These are phyloP conservation scores for Anthracocystis walkeri DNA, from an alignment of 1,284 basidiomycete species.

Conservation along the genomic window DNA sequence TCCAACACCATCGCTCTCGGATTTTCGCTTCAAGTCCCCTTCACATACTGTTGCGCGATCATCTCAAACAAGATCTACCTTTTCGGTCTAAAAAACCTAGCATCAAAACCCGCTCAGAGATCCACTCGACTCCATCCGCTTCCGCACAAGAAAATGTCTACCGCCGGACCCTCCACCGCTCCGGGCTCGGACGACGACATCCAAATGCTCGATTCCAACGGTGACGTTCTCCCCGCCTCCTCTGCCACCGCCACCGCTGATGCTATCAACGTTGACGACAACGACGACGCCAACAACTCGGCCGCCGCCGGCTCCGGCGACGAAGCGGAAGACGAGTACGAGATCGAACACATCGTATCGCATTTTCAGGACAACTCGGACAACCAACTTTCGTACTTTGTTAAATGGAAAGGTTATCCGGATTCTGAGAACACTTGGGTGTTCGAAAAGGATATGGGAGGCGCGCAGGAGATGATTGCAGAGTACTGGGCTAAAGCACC, in stretches of 20 bases:
- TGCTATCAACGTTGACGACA: background rate
- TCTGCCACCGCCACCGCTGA: conserved; percentile 1
- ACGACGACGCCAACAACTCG: conserved; percentile 10
- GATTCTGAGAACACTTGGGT: conserved; percentile 56
- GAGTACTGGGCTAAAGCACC: conserved; percentile 43
- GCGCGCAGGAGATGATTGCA: conserved; percentile 50
- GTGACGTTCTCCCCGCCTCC: conserved; percentile 5
- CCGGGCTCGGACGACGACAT: conserved; percentile 30
- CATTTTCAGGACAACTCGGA: conserved; percentile 31
- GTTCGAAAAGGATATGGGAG: conserved; percentile 50
- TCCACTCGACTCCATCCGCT: background rate
- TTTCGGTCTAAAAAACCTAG: too few species aligned
- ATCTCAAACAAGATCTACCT: too few species aligned
- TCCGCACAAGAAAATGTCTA: conserved; percentile 6
- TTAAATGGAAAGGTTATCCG: conserved; percentile 61
- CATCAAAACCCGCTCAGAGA: too few species aligned
- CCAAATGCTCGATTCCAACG: conserved; percentile 27
- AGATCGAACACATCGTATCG: conserved; percentile 53
- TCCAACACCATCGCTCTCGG: background rate
- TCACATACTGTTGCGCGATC: too few species aligned
- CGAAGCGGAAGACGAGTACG: conserved; percentile 51
- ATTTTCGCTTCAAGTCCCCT: too few species aligned
- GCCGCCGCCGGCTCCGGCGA: background rate
- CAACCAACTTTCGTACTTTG: conserved; percentile 56
- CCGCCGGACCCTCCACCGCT: conserved; percentile 16